Base-by-base conservation (phyloP, 2,329 filamentous ascomycete genomes). In the Aspergillus sp. region DNA sequence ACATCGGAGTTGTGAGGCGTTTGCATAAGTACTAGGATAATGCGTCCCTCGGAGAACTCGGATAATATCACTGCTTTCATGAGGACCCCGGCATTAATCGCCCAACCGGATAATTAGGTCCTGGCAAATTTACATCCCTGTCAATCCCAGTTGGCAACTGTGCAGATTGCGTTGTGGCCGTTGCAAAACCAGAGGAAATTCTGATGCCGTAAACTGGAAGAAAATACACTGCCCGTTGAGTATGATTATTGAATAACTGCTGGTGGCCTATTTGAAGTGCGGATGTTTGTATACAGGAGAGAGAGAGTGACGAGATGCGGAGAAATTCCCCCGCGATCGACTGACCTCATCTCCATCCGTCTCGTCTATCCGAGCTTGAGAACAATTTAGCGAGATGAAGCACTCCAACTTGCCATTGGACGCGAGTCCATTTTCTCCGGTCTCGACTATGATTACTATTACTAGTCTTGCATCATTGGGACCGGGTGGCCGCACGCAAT, bases 281-380 rank as follows among this genome's bases (percentile, higher is more conserved):
- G 9, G 3, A 30, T 30, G 9, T 30, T 7, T 20, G 4, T n/a
- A 9, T 13, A 12, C 7, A 20, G 17, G 15, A 42, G 39, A 42
- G 5, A 18, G 5, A 20, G 48, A 9, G 15, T 4, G 3, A 3
- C 12, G 44, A 36, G 42, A 38, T 56, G 57, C 57, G 57, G 57
- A 59, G 57, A 59, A 59, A 59, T 59, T 50, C 20, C 41, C 49
- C 57, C 57, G 53, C 34, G 57, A 56, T 59, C 53, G 43, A 17
- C 51, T 18, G 34, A 3, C 5, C 39, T 52, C 41, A 34, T 24
- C 24, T 17, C 13, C 36, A 22, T 34, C 38, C 26, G 7, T 39
- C 44, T 45, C 34, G 48, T 39, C 13, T 48, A 20, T 39, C 15
- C 18, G 12, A 5, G 17, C 47, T 49, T 26, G 47, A 18, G 18